Percentiles rank a stretch among this genome's conserved stretches.
Evolutionary conservation across 352 stramenopile species (phyloP).

Genomic region (Phytophthora colocasiae): DNA sequence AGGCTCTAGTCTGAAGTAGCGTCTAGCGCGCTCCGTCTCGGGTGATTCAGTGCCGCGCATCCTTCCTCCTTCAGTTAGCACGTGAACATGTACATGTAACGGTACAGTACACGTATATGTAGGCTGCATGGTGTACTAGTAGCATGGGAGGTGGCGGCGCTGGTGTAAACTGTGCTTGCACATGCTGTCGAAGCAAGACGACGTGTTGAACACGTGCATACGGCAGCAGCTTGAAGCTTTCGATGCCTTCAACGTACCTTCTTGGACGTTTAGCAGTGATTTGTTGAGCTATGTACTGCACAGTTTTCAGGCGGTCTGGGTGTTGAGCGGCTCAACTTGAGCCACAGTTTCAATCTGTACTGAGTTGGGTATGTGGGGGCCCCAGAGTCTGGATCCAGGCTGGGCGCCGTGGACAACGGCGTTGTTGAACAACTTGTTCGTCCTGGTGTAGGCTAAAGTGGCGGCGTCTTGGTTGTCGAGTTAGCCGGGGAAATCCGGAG

Average conservation of each 20-base stretch:
- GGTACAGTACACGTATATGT: slow-evolving; percentile 1
- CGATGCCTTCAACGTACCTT: slow-evolving; percentile 13
- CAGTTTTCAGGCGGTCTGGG: slow-evolving; percentile 14
- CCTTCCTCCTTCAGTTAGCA: slow-evolving; percentile 7
- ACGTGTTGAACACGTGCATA: too few species aligned
- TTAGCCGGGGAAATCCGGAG: slow-evolving; percentile 28
- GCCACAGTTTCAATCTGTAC: not conserved
- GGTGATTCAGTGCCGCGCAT: slow-evolving; percentile 26
- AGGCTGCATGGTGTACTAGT: not conserved
- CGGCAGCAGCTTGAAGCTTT: slow-evolving; percentile 17
- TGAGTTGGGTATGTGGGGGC: too few species aligned
- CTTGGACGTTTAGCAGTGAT: not conserved
- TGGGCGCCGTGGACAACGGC: too few species aligned
- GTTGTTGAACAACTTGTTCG: not conserved
- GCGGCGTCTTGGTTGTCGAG: slow-evolving; percentile 9
- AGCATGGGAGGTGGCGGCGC: slow-evolving; percentile 20
- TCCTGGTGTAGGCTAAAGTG: not conserved
- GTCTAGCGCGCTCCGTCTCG: slow-evolving; percentile 2
- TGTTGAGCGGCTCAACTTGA: not conserved
- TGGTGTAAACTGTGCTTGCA: not conserved
- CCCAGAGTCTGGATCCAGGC: too few species aligned
- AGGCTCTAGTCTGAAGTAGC: too few species aligned
- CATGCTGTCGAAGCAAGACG: slow-evolving; percentile 7
- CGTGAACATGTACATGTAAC: too few species aligned
- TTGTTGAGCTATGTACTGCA: not conserved